These are phyloP conservation scores for Musa itinerans DNA, from an alignment of 176 grass and related monocot species.

Conservation along the genomic window DNA sequence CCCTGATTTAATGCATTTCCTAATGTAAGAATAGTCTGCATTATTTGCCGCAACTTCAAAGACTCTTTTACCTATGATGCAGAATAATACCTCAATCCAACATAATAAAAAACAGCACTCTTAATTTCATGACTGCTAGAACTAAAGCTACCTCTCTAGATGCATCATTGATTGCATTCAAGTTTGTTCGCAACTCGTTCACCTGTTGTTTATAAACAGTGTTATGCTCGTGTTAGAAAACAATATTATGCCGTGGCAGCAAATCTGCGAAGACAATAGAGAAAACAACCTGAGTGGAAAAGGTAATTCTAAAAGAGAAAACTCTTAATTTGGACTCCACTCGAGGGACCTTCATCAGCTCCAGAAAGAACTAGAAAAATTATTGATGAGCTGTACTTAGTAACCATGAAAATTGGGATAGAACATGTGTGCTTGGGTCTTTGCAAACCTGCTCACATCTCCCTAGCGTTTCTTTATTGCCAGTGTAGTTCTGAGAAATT, in stretches of 20 bases:
- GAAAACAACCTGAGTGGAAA: constrained; percentile 61
- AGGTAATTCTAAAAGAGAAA: constrained; percentile 93
- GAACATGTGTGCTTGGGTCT: constrained; percentile 14
- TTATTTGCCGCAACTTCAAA: constrained; percentile 81
- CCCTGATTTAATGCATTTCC: constrained; percentile 96
- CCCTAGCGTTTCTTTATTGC: constrained; percentile 93
- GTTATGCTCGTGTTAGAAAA: constrained; percentile 13
- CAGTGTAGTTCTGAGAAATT: constrained; percentile 52
- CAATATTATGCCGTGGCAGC: background rate
- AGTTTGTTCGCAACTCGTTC: constrained; percentile 54
- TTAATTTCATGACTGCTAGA: background rate
- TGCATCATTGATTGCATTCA: constrained; percentile 82
- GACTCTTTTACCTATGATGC: constrained; percentile 32
- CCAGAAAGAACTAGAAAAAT: constrained; percentile 71
- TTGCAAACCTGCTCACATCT: constrained; percentile 83
- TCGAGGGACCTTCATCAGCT: constrained; percentile 94
- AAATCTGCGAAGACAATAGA: constrained; percentile 6
- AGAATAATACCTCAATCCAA: constrained; percentile 20
- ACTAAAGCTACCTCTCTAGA: constrained; percentile 63
- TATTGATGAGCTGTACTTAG: constrained; percentile 22
- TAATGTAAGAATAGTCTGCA: constrained; percentile 95
- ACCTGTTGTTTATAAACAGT: constrained; percentile 44
- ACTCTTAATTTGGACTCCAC: constrained; percentile 93
- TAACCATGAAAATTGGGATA: constrained; percentile 18
- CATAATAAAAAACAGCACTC: background rate